Conservation (phyloP, 2,329 filamentous ascomycete species). For the Zymoseptoria crescenta region DNA sequence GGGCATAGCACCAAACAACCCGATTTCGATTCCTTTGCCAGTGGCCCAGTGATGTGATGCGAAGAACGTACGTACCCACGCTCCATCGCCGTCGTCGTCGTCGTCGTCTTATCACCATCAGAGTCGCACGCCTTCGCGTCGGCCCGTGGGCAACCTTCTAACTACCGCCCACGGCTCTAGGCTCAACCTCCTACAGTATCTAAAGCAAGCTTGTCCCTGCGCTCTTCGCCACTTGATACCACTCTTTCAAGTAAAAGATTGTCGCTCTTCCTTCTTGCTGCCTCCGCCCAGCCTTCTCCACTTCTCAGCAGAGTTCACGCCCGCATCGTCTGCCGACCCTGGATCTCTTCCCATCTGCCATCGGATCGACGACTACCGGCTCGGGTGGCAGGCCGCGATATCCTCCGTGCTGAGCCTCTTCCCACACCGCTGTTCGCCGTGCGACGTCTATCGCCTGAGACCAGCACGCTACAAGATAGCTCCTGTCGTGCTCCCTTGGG, state of each 20-base stretch:
- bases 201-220: constrained; percentile 27
- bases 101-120: too few relatives aligned
- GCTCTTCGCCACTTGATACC: constrained; percentile 18
- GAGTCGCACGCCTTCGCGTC: not conserved
- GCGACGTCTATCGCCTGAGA: not conserved
- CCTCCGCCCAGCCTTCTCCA: not conserved
- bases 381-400: not conserved
- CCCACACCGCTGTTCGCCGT: not conserved
- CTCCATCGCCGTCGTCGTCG: too few relatives aligned
- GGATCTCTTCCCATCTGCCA: not conserved
- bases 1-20: too few relatives aligned
- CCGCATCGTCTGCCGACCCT: not conserved
- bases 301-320: not conserved
- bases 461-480: not conserved
- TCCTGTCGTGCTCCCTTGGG: constrained; percentile 1
- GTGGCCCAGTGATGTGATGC: too few relatives aligned
- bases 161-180: not conserved
- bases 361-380: not conserved
- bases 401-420: not conserved
- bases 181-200: constrained; percentile 9
- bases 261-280: constrained; percentile 13
- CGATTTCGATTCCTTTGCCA: too few relatives aligned
- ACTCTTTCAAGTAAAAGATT: constrained; percentile 23
- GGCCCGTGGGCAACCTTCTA: not conserved
- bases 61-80: too few relatives aligned